Conservation (phyloP, 1,284 basidiomycete genomes). For the Xerocomus amazonicus region DNA sequence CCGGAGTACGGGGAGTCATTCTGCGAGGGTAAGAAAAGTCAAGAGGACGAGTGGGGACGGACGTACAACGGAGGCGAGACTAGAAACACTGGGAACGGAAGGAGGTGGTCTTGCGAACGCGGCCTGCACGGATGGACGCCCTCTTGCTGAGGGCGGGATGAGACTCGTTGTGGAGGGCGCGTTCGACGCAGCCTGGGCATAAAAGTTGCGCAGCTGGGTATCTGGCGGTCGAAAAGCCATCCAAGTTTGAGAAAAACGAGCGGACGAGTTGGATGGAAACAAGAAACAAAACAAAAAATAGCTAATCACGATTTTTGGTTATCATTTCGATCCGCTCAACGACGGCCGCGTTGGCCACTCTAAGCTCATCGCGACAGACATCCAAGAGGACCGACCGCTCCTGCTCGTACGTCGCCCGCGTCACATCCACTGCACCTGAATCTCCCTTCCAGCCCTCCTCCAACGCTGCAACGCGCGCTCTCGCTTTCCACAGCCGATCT, state of each 20-base stretch:
- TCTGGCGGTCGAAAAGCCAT: slow-evolving; percentile 27
- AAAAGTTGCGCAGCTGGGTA: slow-evolving; percentile 26
- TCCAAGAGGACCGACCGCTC: slow-evolving; percentile 43
- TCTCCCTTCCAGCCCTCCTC: slow-evolving; percentile 48
- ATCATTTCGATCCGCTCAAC: slow-evolving; percentile 51
- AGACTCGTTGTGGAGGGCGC: slow-evolving; percentile 56
- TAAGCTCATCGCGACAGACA: slow-evolving; percentile 31
- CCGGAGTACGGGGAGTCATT: slow-evolving; percentile 44
- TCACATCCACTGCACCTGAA: slow-evolving; percentile 26
- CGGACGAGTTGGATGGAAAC: slow-evolving; percentile 2
- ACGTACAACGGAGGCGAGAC: slow-evolving; percentile 42
- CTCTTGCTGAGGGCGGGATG: slow-evolving; percentile 38
- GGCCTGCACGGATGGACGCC: slow-evolving; percentile 39
- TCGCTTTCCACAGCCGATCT: slow-evolving; percentile 54
- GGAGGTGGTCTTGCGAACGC: slow-evolving; percentile 43
- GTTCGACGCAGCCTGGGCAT: slow-evolving; percentile 32
- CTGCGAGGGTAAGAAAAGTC: slow-evolving; percentile 27
- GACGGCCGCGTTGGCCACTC: slow-evolving; percentile 46
- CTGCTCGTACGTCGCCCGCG: slow-evolving; percentile 38
- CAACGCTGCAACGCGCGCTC: slow-evolving; percentile 42
- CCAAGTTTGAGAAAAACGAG: neutral
- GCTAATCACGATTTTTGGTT: slow-evolving; percentile 23
- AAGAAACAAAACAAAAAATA: neutral
- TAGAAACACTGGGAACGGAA: slow-evolving; percentile 39
- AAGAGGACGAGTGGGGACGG: neutral